Percentiles rank a stretch among this genome's conserved stretches.
phyloP scores from a whole-genome alignment of 2,329 filamentous ascomycete genomes.

The Metarhizium anisopliae region DNA sequence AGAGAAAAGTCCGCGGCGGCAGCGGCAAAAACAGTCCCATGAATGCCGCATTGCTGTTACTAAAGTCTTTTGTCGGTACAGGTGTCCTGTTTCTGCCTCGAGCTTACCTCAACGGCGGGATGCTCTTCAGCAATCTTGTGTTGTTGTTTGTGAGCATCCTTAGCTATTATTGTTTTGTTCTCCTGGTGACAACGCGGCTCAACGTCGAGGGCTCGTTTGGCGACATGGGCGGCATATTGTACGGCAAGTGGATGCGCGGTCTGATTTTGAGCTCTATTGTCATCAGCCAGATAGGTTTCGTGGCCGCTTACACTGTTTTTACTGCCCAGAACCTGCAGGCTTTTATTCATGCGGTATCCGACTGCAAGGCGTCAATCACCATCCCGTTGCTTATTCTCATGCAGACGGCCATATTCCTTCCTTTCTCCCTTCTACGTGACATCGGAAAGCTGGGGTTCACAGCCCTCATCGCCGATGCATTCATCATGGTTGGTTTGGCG shows the following conservation, averaged over 20 bases:
- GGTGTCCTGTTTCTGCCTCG: conserved; percentile 88
- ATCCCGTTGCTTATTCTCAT: conserved; percentile 87
- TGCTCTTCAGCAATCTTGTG: conserved; percentile 91
- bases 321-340: conserved; percentile 93
- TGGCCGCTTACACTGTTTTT: conserved; percentile 93
- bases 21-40: conserved; percentile 70
- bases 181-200: conserved; percentile 79
- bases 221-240: conserved; percentile 88
- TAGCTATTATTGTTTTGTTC: conserved; percentile 96
- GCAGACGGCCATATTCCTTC: conserved; percentile 92
- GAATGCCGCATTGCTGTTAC: conserved; percentile 72
- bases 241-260: conserved; percentile 80
- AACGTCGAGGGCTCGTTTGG: conserved; percentile 91
- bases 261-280: conserved; percentile 89
- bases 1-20: conserved; percentile 64
- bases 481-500: conserved; percentile 84
- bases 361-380: conserved; percentile 77
- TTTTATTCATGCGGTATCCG: conserved; percentile 82
- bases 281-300: conserved; percentile 89
- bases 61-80: conserved; percentile 97
- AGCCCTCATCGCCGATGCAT: conserved; percentile 84
- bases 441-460: conserved; percentile 97
- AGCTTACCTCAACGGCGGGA: conserved; percentile 91
- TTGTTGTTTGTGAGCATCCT: conserved; percentile 76
- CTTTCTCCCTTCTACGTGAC: conserved; percentile 86